Evolutionary conservation across 1,284 basidiomycete species (phyloP).

Genomic region (Agaricales sp.): DNA sequence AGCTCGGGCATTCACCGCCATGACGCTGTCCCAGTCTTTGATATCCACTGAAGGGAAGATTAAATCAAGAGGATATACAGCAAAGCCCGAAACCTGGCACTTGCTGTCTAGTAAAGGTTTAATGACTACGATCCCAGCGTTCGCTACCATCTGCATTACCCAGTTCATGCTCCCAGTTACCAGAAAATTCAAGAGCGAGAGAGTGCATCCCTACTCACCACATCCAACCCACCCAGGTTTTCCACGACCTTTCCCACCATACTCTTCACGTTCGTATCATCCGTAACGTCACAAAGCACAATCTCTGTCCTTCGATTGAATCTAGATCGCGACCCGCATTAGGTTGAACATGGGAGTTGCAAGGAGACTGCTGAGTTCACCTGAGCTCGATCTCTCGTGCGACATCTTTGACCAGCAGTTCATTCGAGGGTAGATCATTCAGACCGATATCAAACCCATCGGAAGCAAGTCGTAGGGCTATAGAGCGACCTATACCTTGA

Average conservation of each 20-base stretch:
- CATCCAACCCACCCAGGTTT: slow-evolving; percentile 12
- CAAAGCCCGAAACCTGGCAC: background rate
- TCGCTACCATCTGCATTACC: background rate
- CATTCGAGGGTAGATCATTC: slow-evolving; percentile 8
- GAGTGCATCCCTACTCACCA: no score
- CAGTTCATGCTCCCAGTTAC: background rate
- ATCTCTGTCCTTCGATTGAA: background rate
- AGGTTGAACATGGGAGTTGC: slow-evolving; percentile 7
- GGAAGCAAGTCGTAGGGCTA: slow-evolving; percentile 13
- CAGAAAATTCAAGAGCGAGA: background rate
- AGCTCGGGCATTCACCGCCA: slow-evolving; percentile 11
- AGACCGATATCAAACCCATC: no score
- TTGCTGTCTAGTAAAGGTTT: background rate
- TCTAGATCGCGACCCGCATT: background rate
- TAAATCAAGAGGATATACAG: background rate
- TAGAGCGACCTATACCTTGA: slow-evolving; percentile 12
- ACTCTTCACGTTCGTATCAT: slow-evolving; percentile 10
- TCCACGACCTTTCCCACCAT: slow-evolving; percentile 11
- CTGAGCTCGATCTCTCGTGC: slow-evolving; percentile 7
- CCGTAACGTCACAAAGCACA: slow-evolving; percentile 7
- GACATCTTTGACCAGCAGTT: background rate
- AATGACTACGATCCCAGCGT: background rate
- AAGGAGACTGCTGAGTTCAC: slow-evolving; percentile 5
- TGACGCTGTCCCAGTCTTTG: slow-evolving; percentile 8
- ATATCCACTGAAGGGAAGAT: slow-evolving; percentile 5